Evolutionary conservation across 371 early-diverging fungal genomes (phyloP).

Genomic region (Nosema muscidifuracis): DNA sequence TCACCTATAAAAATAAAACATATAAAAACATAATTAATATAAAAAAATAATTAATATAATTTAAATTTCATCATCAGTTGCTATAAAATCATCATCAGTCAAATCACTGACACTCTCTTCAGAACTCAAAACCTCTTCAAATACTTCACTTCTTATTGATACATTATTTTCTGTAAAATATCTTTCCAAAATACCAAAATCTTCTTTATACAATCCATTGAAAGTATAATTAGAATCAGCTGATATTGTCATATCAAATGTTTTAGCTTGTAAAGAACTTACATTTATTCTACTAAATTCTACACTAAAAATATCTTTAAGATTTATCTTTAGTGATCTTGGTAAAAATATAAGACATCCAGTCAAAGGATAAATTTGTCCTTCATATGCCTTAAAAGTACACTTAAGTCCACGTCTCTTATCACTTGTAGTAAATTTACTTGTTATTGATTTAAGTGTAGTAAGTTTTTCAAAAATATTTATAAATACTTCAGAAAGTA

Average conservation of each 20-base stretch:
- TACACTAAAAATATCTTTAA: constrained; percentile 74
- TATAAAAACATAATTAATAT: too few relatives aligned
- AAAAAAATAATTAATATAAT: too few relatives aligned
- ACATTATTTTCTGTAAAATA: constrained; percentile 57
- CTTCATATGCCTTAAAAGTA: constrained; percentile 92
- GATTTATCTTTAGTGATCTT: constrained; percentile 78
- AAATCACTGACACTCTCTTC: constrained; percentile 41
- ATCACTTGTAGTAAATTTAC: constrained; percentile 59
- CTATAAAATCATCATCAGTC: constrained; percentile 24
- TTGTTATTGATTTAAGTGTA: constrained; percentile 70
- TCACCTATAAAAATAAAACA: too few relatives aligned
- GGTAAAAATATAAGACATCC: constrained; percentile 83
- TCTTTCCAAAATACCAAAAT: constrained; percentile 57
- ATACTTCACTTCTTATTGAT: constrained; percentile 56
- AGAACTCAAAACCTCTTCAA: constrained; percentile 44
- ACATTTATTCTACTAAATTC: constrained; percentile 68
- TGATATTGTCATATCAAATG: constrained; percentile 62
- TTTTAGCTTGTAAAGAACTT: constrained; percentile 58
- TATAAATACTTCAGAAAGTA: constrained; percentile 75
- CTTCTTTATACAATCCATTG: constrained; percentile 58
- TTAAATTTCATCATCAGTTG: constrained; percentile 10
- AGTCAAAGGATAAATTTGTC: constrained; percentile 83
- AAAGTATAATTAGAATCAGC: constrained; percentile 53
- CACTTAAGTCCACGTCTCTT: constrained; percentile 77
- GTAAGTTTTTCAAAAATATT: constrained; percentile 79